Percentiles rank a stretch among this genome's conserved stretches.
phyloP scores from a whole-genome alignment of 768 basidiomycete genomes.

The Rhodotorula toruloides region DNA sequence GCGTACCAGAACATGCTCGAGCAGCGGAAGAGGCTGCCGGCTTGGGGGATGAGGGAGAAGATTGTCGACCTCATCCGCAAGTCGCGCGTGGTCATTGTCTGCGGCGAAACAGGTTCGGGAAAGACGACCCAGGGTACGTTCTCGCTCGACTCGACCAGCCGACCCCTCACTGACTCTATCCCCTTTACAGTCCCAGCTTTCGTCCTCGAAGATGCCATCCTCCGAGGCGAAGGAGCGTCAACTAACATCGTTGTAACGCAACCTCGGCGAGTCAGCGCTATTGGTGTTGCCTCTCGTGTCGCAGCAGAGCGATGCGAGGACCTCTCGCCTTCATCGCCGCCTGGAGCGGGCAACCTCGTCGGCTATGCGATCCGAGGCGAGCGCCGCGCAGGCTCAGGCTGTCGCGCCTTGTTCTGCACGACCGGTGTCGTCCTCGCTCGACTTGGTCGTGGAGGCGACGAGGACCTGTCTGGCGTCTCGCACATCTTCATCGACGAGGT shows the following conservation, averaged over 20 bases:
- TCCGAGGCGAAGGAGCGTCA: slow-evolving; percentile 56
- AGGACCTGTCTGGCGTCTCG: slow-evolving; percentile 60
- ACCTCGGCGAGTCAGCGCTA: slow-evolving; percentile 79
- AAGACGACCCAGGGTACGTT: slow-evolving; percentile 77
- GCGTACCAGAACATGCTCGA: slow-evolving; percentile 57
- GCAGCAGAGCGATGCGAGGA: slow-evolving; percentile 61
- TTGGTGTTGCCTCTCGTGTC: slow-evolving; percentile 81
- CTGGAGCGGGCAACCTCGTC: slow-evolving; percentile 56
- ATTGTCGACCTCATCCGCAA: slow-evolving; percentile 59
- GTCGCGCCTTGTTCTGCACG: slow-evolving; percentile 81
- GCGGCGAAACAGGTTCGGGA: slow-evolving; percentile 88
- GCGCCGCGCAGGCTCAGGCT: slow-evolving; percentile 60
- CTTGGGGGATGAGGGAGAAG: slow-evolving; percentile 61
- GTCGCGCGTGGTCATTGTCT: slow-evolving; percentile 70
- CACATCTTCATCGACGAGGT: slow-evolving; percentile 92
- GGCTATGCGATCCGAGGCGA: slow-evolving; percentile 90
- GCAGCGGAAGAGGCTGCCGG: slow-evolving; percentile 63
- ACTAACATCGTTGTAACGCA: slow-evolving; percentile 81
- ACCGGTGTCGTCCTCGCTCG: slow-evolving; percentile 85
- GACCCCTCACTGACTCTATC: background rate
- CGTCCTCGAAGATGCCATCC: slow-evolving; percentile 75
- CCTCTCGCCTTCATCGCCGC: slow-evolving; percentile 46
- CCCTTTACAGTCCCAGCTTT: slow-evolving; percentile 68
- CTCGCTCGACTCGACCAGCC: background rate
- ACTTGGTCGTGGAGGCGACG: slow-evolving; percentile 64